Conservation (phyloP, 768 basidiomycete species). For the Macrolepiota dolichaula region DNA sequence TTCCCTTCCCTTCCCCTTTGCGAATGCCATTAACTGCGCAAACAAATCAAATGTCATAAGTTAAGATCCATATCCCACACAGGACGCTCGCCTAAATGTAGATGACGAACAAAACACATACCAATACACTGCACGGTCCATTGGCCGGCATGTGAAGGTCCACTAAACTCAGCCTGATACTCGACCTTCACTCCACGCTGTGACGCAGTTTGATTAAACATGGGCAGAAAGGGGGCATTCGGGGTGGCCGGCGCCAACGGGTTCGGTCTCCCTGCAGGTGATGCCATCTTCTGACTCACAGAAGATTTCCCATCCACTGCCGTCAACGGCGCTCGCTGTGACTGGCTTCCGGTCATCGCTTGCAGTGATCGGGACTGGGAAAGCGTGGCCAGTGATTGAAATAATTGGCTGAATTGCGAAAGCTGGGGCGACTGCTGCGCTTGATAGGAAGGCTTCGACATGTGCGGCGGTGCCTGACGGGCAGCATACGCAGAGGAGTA, state of each 20-base stretch:
- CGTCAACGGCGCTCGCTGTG: background rate
- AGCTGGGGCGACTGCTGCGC: background rate
- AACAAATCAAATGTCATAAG: slow-evolving; percentile 6
- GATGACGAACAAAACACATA: slow-evolving; percentile 32
- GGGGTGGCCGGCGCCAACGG: slow-evolving; percentile 65
- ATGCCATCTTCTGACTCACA: slow-evolving; percentile 8
- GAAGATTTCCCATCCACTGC: slow-evolving; percentile 6
- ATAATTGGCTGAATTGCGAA: background rate
- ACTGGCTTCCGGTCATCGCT: slow-evolving; percentile 4
- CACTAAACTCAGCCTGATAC: slow-evolving; percentile 57
- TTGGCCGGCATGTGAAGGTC: slow-evolving; percentile 64
- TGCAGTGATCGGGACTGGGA: background rate
- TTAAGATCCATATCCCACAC: background rate
- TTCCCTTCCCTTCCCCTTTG: slow-evolving; percentile 63
- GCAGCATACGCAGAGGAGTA: slow-evolving; percentile 1
- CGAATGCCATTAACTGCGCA: slow-evolving; percentile 63
- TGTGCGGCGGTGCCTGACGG: slow-evolving; percentile 9
- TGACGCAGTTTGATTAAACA: slow-evolving; percentile 71
- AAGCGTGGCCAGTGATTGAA: slow-evolving; percentile 8
- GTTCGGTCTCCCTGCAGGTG: slow-evolving; percentile 33
- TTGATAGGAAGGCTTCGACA: slow-evolving; percentile 2
- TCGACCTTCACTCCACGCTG: slow-evolving; percentile 62
- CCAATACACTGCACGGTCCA: slow-evolving; percentile 71
- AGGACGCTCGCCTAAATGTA: slow-evolving; percentile 7
- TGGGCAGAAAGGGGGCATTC: slow-evolving; percentile 58